Evolutionary conservation across 257 asterid species (phyloP).

Genomic region (Salvia miltiorrhiza): DNA sequence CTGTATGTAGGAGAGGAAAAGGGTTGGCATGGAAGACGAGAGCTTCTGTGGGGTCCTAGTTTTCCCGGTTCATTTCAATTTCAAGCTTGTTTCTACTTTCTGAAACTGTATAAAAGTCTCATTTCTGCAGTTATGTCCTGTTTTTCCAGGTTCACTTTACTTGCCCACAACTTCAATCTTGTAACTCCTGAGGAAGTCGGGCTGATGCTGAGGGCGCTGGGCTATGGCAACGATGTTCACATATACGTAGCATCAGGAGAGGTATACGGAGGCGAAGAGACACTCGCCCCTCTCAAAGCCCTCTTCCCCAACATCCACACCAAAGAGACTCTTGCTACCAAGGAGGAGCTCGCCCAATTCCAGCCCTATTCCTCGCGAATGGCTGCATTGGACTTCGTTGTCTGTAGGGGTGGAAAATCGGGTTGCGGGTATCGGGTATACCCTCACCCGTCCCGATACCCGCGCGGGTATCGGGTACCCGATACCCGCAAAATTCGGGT

Average conservation of each 20-base stretch:
- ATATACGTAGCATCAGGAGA: constrained; percentile 81
- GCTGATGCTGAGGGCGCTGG: constrained; percentile 72
- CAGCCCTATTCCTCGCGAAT: constrained; percentile 63
- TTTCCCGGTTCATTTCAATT: constrained; percentile 57
- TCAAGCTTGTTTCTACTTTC: constrained; percentile 5
- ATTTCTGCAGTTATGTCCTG: no score
- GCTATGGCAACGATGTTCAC: constrained; percentile 62
- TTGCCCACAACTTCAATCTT: no score
- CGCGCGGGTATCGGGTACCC: no score
- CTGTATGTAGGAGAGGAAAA: constrained; percentile 56
- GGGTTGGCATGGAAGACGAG: constrained; percentile 46
- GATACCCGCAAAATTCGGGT: no score
- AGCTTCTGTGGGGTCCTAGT: constrained; percentile 88
- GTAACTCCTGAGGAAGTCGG: constrained; percentile 80
- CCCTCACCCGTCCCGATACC: no score
- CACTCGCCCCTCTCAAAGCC: constrained; percentile 60
- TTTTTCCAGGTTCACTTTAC: no score
- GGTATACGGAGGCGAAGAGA: constrained; percentile 67
- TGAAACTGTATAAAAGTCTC: not conserved
- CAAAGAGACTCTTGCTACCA: constrained; percentile 59
- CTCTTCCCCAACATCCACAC: constrained; percentile 69
- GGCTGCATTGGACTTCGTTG: constrained; percentile 83
- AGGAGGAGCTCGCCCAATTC: constrained; percentile 58
- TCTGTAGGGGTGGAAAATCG: no score
- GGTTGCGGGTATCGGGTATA: no score